Evolutionary conservation across 805 yeast genomes (phyloP).

Genomic region (Maudiozyma pseudohumilis): DNA sequence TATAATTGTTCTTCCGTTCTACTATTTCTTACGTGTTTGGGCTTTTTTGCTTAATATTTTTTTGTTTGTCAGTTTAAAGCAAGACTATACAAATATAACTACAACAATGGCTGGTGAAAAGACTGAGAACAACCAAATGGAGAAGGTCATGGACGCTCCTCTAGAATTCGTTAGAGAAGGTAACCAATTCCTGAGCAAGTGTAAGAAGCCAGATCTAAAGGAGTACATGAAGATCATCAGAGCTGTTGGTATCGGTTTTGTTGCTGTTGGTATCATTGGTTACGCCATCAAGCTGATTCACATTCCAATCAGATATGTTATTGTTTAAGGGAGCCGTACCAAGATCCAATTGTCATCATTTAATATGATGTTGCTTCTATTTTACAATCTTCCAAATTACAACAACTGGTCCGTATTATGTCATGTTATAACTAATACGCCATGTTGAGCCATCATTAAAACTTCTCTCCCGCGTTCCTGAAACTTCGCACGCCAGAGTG

Average conservation of each 20-base stretch:
- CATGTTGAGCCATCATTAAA: no score
- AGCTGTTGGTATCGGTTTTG: conserved; percentile 94
- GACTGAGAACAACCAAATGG: conserved; percentile 30
- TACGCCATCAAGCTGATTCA: conserved; percentile 89
- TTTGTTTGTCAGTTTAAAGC: not conserved
- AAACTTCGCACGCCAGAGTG: no score
- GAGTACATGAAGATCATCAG: conserved; percentile 83
- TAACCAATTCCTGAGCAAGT: conserved; percentile 73
- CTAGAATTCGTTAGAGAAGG: conserved; percentile 89
- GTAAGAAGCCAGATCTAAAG: conserved; percentile 85
- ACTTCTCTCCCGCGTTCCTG: no score
- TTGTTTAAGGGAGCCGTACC: conserved; percentile 48
- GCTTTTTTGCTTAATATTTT: not conserved
- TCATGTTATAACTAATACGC: no score
- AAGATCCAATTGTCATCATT: no score
- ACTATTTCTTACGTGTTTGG: no score
- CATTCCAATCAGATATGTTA: conserved; percentile 92
- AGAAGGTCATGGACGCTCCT: conserved; percentile 77
- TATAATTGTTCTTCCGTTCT: no score
- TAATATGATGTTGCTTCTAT: no score
- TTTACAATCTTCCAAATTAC: no score
- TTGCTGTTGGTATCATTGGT: conserved; percentile 97
- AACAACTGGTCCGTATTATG: no score
- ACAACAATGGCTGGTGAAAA: conserved; percentile 21
- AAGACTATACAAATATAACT: not conserved